Base-by-base conservation (phyloP, 805 yeast species). In the Metschnikowia cubensis region DNA sequence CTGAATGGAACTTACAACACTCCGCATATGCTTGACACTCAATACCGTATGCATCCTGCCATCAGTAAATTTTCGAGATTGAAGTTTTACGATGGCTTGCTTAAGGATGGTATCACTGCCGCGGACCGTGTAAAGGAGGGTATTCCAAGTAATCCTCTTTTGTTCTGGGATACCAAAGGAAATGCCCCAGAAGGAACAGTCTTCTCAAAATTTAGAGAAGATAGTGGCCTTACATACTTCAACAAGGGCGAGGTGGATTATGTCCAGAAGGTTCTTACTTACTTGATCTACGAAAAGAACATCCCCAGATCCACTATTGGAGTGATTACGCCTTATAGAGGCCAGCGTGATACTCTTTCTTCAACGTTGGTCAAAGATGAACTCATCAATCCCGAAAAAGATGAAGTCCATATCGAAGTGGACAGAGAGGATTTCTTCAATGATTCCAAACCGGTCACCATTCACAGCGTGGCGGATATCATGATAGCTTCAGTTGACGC, bases 21-120 rank as follows among this genome's bases (percentile, higher is more conserved):
- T 13, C 85, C 87, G 2, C 82, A 79, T 54, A 82, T 85, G 89
- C 74, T 85, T 59, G 83, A 85, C 57, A 81, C 83, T 0, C 87
- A 83, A 57, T 83, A 82, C 59, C 74, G 87, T 65, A 82, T 83
- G 87, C 86, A 83, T 56, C 87, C 87, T 6, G 63, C 64, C 36
- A 81, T 83, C 53, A 77, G 83, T 62, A 82, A 75, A 47, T 83
- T 82, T 63, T 83, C 87, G 1, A 70, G 82, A 45, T 66, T 66
- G 45, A 70, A 68, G 51, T 80, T 83, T 52, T 83, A 83, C 58
- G 67, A 69, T 8, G 77, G 78, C 6, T 61, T 67, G 55, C 67
- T 83, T 50, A 67, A 69, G 39, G 81, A 83, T 63, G 92, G 92
- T 59, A 76, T 85, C 22, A 74, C 80, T 4, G 79, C 68, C 0